These are phyloP conservation scores for Sarocladium oryzae DNA, from an alignment of 2,329 filamentous ascomycete species.

Conservation along the genomic window DNA sequence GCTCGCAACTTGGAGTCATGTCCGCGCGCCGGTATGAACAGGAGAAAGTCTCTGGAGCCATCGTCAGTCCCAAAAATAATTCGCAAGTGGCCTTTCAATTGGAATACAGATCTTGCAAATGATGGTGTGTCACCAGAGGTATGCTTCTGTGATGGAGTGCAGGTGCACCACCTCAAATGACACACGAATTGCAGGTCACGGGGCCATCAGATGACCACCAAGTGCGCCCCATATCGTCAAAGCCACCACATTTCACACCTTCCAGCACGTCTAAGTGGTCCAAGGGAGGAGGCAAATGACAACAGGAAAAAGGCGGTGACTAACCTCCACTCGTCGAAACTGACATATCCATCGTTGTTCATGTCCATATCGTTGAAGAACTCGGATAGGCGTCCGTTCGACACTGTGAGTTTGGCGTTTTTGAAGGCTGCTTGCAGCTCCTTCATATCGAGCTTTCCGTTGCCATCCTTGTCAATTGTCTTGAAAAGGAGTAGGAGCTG, in stretches of 20 bases:
- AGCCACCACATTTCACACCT: not conserved
- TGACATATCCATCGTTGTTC: slow-evolving; percentile 82
- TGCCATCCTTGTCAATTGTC: slow-evolving; percentile 77
- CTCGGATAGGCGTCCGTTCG: slow-evolving; percentile 66
- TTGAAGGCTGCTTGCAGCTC: slow-evolving; percentile 77
- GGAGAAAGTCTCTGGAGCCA: slow-evolving; percentile 70
- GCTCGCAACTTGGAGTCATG: slow-evolving; percentile 67
- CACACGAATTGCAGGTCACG: not conserved
- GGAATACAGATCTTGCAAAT: slow-evolving; percentile 18
- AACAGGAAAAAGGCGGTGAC: slow-evolving; percentile 28
- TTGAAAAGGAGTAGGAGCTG: slow-evolving; percentile 78
- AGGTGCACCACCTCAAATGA: slow-evolving; percentile 1
- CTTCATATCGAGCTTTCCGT: slow-evolving; percentile 79
- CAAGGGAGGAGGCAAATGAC: too few relatives aligned
- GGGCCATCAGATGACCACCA: not conserved
- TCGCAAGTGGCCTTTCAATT: not conserved
- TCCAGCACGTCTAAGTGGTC: not conserved
- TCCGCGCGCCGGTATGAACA: slow-evolving; percentile 69
- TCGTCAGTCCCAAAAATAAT: slow-evolving; percentile 16
- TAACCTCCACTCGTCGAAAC: slow-evolving; percentile 95
- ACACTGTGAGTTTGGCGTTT: slow-evolving; percentile 70
- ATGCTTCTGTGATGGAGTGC: slow-evolving; percentile 7
- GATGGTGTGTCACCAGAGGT: slow-evolving; percentile 14
- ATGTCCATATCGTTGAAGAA: slow-evolving; percentile 89
- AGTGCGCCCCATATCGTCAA: not conserved